These are phyloP conservation scores for Paecilomyces sp. DNA, from an alignment of 2,329 filamentous ascomycete species.

Conservation along the genomic window DNA sequence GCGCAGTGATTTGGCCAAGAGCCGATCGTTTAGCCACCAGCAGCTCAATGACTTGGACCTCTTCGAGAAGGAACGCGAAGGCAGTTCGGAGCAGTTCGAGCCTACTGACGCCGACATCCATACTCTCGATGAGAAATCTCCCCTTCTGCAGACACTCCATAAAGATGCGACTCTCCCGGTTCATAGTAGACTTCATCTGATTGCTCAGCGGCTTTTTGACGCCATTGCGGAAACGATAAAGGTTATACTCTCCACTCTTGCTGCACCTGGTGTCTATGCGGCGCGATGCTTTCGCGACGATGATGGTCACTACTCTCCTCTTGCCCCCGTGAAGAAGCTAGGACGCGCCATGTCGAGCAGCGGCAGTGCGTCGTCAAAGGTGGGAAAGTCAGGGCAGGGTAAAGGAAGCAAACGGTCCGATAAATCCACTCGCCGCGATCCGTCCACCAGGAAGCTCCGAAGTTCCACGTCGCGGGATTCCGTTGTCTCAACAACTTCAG, in stretches of 20 bases:
- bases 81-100: slow-evolving; percentile 14
- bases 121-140: slow-evolving; percentile 58
- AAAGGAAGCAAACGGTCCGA: slow-evolving; percentile 17
- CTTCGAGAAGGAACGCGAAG: slow-evolving; percentile 20
- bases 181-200: slow-evolving; percentile 37
- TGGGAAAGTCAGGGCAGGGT: slow-evolving; percentile 12
- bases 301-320: slow-evolving; percentile 68
- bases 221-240: slow-evolving; percentile 69
- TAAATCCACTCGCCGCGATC: slow-evolving; percentile 18
- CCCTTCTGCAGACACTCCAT: slow-evolving; percentile 48
- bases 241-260: slow-evolving; percentile 70
- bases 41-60: slow-evolving; percentile 26
- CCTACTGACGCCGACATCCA: slow-evolving; percentile 31
- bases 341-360: slow-evolving; percentile 20
- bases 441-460: slow-evolving; percentile 23
- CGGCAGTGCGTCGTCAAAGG: slow-evolving; percentile 8
- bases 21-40: slow-evolving; percentile 37
- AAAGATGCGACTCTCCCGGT: slow-evolving; percentile 29
- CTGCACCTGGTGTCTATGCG: slow-evolving; percentile 73
- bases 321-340: slow-evolving; percentile 64
- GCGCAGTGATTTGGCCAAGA: slow-evolving; percentile 27
- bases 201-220: slow-evolving; percentile 64
- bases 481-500: slow-evolving; percentile 45
- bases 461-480: slow-evolving; percentile 32
- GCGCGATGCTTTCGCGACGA: slow-evolving; percentile 78